Conservation (phyloP, 257 asterid genomes). For the Mentha longifolia region DNA sequence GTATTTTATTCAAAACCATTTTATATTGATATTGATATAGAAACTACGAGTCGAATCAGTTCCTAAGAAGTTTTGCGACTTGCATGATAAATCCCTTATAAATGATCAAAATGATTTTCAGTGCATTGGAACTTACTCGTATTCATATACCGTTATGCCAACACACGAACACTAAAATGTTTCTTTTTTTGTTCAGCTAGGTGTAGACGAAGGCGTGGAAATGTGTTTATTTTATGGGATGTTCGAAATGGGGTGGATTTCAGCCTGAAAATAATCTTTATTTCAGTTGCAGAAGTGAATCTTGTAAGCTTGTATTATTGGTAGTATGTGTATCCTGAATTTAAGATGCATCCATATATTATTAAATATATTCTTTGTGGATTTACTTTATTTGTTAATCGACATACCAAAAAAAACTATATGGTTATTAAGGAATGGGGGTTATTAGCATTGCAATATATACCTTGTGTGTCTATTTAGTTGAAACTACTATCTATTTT, state of each 20-base stretch:
- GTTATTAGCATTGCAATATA: not conserved
- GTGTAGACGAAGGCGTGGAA: not conserved
- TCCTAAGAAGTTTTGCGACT: too few species aligned
- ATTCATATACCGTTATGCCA: too few species aligned
- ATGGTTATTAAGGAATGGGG: not conserved
- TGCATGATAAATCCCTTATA: too few species aligned
- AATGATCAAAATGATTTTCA: too few species aligned
- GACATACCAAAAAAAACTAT: slow-evolving; percentile 3
- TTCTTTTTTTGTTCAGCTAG: not conserved
- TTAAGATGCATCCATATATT: slow-evolving; percentile 21
- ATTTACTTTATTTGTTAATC: slow-evolving; percentile 34
- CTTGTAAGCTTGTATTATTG: slow-evolving; percentile 31
- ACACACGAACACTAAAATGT: not conserved
- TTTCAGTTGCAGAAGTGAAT: not conserved
- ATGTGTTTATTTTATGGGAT: not conserved
- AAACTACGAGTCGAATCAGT: not conserved
- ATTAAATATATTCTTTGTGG: slow-evolving; percentile 36
- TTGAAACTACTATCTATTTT: too few species aligned
- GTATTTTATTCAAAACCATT: slow-evolving; percentile 32
- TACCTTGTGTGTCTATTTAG: too few species aligned
- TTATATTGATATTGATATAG: not conserved
- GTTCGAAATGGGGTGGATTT: slow-evolving; percentile 10
- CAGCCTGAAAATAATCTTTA: slow-evolving; percentile 11
- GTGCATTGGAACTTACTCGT: too few species aligned
- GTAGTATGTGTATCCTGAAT: too few species aligned